These are phyloP conservation scores for Backusella westeae DNA, from an alignment of 192 early-diverging fungal species.

Conservation along the genomic window DNA sequence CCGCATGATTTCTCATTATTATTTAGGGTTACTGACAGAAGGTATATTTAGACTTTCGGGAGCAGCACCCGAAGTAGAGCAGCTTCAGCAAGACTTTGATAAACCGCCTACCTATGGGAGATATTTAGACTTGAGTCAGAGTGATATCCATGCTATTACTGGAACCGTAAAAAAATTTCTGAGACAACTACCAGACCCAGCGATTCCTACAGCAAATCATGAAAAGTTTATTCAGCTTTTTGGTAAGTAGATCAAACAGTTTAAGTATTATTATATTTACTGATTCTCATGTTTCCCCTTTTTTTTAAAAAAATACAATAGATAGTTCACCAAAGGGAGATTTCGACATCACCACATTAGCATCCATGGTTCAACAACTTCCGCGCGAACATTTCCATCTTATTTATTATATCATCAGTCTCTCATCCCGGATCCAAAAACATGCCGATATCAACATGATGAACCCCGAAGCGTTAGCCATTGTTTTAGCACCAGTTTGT, in stretches of 20 bases:
- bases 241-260: neutral
- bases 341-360: neutral
- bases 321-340: neutral
- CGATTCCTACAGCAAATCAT: constrained; percentile 26
- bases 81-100: constrained; percentile 22
- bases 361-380: constrained; percentile 1
- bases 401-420: constrained; percentile 21
- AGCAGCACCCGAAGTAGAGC: constrained; percentile 31
- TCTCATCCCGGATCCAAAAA: constrained; percentile 20
- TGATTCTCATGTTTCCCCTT: neutral
- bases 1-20: constrained; percentile 11
- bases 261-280: neutral
- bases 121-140: constrained; percentile 20
- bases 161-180: constrained; percentile 32
- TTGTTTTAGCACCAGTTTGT: constrained; percentile 33
- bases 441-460: constrained; percentile 29
- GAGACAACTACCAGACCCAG: constrained; percentile 27
- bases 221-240: constrained; percentile 15
- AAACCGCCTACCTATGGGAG: constrained; percentile 24
- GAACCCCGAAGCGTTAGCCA: constrained; percentile 34
- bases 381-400: constrained; percentile 22
- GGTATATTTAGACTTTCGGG: constrained; percentile 38
- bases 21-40: constrained; percentile 26
- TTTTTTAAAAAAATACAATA: neutral
- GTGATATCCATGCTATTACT: constrained; percentile 37